Conservation (phyloP, 192 early-diverging fungal species). For the Podila minutissima region DNA sequence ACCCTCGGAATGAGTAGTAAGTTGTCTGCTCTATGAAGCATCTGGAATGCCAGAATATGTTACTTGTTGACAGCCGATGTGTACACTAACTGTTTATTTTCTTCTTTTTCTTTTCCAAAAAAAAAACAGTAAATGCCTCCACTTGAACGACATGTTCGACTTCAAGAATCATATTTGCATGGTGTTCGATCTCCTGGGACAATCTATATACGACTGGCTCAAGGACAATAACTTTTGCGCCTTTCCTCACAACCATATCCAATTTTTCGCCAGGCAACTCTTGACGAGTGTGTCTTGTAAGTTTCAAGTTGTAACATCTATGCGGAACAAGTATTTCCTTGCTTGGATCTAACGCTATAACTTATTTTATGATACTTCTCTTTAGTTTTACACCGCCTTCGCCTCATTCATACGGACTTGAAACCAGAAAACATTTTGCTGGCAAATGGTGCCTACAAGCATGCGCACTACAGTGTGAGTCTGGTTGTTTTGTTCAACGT, state of each 20-base stretch:
- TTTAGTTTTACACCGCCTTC: constrained; percentile 82
- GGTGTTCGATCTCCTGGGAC: constrained; percentile 93
- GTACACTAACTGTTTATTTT: neutral
- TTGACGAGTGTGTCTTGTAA: constrained; percentile 84
- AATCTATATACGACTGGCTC: constrained; percentile 93
- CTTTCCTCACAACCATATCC: constrained; percentile 89
- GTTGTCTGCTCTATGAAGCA: neutral
- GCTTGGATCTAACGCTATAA: neutral
- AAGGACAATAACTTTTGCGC: constrained; percentile 93
- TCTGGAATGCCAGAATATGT: no score
- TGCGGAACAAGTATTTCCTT: neutral
- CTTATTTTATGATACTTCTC: neutral
- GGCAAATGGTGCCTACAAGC: constrained; percentile 65
- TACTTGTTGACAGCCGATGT: neutral
- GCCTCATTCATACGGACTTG: constrained; percentile 95
- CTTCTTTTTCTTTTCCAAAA: neutral
- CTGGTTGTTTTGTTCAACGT: neutral
- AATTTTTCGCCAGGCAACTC: constrained; percentile 86
- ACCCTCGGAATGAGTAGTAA: constrained; percentile 85
- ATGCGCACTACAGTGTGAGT: constrained; percentile 59
- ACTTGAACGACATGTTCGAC: constrained; percentile 86
- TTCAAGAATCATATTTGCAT: constrained; percentile 96
- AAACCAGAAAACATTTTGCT: constrained; percentile 97
- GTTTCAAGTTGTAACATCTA: neutral
- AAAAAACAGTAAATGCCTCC: constrained; percentile 83